These are phyloP conservation scores for Rubia yunnanensis DNA, from an alignment of 257 asterid species.

Conservation along the genomic window DNA sequence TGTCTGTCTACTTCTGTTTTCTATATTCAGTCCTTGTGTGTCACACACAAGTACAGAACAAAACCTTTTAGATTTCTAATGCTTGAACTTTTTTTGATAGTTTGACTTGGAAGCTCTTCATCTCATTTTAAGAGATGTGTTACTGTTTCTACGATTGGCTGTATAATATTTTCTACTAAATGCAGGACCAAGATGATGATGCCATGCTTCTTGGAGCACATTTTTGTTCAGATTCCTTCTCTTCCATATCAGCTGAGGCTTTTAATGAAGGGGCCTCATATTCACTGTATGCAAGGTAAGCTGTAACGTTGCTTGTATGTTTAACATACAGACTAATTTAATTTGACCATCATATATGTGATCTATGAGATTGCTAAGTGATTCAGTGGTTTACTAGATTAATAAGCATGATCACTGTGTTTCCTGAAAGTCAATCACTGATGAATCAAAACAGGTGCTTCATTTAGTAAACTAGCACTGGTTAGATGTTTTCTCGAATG, in stretches of 20 bases:
- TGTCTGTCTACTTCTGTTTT: neutral
- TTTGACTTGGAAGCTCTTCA: neutral
- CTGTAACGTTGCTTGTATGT: neutral
- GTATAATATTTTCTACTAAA: neutral
- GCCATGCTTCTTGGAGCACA: conserved; percentile 89
- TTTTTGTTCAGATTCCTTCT: conserved; percentile 83
- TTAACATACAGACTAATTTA: conserved; percentile 7
- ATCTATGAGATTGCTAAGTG: neutral
- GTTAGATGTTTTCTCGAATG: neutral
- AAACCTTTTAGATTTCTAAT: neutral
- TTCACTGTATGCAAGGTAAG: conserved; percentile 71
- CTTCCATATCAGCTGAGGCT: conserved; percentile 56
- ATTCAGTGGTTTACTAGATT: neutral
- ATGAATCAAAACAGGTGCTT: neutral
- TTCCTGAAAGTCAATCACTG: neutral
- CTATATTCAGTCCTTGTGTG: neutral
- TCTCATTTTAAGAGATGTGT: neutral
- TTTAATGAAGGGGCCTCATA: conserved; percentile 43
- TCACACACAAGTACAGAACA: neutral
- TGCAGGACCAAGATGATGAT: conserved; percentile 87
- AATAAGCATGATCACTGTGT: neutral
- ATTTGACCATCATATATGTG: neutral
- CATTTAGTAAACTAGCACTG: neutral
- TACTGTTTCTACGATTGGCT: neutral
- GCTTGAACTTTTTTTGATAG: neutral